These are phyloP conservation scores for Talaromyces adpressus DNA, from an alignment of 495 filamentous ascomycete species.

Conservation along the genomic window DNA sequence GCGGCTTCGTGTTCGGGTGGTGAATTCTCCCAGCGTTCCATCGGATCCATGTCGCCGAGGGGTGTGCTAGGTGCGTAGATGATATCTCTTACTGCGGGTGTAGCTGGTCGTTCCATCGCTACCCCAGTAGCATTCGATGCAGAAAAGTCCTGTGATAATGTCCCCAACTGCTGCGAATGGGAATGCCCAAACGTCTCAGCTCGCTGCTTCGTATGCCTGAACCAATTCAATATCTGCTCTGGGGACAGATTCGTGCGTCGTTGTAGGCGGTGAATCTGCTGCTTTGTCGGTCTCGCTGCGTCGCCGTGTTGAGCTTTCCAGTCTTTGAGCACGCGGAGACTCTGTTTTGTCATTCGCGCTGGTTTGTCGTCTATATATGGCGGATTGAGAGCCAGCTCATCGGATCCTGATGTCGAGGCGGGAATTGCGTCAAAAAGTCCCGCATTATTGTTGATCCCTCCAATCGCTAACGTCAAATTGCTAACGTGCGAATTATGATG, in stretches of 20 bases:
- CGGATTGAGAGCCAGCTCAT: background rate
- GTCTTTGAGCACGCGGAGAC: constrained; percentile 1
- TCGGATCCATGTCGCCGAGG: constrained; percentile 53
- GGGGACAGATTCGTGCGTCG: background rate
- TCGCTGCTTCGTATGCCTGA: background rate
- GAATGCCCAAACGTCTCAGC: background rate
- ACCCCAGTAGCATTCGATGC: background rate
- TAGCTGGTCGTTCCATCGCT: background rate
- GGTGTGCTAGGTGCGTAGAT: background rate
- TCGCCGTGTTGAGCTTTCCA: constrained; percentile 6
- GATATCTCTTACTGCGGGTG: background rate
- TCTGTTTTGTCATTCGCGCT: constrained; percentile 3
- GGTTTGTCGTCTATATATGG: background rate
- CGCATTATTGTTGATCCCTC: background rate
- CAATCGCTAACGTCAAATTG: background rate
- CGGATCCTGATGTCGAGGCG: background rate
- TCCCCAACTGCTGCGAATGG: background rate
- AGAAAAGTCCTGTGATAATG: background rate
- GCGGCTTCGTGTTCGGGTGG: constrained; percentile 76
- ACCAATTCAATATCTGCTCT: constrained; percentile 7
- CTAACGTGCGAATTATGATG: background rate
- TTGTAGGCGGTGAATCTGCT: background rate
- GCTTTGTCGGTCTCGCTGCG: background rate
- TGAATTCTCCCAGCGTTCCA: constrained; percentile 70
- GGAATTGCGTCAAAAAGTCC: background rate